A percentile compares a stretch with the other conserved stretches of the same genome.
These are phyloP conservation scores for Neurospora terricola DNA, from an alignment of 495 filamentous ascomycete species.

Conservation along the genomic window DNA sequence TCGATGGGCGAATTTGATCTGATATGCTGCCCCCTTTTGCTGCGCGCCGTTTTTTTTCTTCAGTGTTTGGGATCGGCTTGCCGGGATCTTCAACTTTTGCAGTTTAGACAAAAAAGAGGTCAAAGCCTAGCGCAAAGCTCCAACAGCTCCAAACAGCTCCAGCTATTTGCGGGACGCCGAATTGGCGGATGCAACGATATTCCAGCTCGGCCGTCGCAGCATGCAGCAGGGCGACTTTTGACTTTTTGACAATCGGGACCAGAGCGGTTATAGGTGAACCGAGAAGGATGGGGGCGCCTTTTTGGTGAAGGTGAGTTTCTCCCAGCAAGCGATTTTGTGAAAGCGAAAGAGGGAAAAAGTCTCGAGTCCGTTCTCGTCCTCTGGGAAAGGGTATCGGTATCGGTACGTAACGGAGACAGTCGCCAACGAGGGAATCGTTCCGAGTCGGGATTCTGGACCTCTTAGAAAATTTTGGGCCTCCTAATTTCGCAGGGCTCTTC, in stretches of 20 bases:
- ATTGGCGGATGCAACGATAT: slow-evolving; percentile 15
- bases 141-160: background rate
- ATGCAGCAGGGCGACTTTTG: slow-evolving; percentile 8
- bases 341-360: background rate
- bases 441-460: background rate
- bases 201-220: slow-evolving; percentile 9
- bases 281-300: too few relatives aligned
- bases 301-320: background rate
- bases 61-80: background rate
- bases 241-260: background rate
- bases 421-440: background rate
- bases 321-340: background rate
- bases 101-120: background rate
- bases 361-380: background rate
- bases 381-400: background rate
- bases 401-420: background rate
- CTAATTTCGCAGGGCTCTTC: background rate
- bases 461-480: background rate
- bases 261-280: background rate
- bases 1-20: background rate
- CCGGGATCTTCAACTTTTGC: background rate
- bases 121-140: background rate
- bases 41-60: background rate
- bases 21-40: background rate
- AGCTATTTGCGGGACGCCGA: slow-evolving; percentile 20